Percentiles rank a stretch among this genome's conserved stretches.
These are phyloP conservation scores for Dissophora globulifera DNA, from an alignment of 192 early-diverging fungal species.

Conservation along the genomic window DNA sequence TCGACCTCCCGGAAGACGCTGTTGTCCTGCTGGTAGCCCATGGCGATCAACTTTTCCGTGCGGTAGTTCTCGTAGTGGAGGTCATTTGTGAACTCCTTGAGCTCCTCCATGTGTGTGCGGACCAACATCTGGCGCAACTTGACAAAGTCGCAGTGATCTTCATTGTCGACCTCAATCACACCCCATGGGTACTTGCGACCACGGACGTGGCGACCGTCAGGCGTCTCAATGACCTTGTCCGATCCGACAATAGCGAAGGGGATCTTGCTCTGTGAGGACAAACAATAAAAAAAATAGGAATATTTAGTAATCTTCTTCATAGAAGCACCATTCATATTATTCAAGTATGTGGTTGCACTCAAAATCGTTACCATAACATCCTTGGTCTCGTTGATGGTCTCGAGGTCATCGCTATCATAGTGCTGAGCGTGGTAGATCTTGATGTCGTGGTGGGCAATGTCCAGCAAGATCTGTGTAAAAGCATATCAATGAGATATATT, in stretches of 20 bases:
- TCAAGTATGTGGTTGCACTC: too few species aligned
- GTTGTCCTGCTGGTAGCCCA: constrained; percentile 86
- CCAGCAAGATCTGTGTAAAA: constrained; percentile 72
- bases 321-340: too few species aligned
- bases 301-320: too few species aligned
- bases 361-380: constrained; percentile 72
- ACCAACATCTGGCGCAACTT: constrained; percentile 93
- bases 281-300: neutral
- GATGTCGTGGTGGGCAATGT: constrained; percentile 86
- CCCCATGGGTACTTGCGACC: constrained; percentile 96
- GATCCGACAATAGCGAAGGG: constrained; percentile 97
- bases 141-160: constrained; percentile 97
- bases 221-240: constrained; percentile 84
- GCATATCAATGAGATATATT: too few species aligned
- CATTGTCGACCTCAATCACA: constrained; percentile 97
- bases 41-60: constrained; percentile 90
- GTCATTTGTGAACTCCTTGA: constrained; percentile 92
- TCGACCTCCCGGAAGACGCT: constrained; percentile 86
- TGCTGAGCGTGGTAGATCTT: constrained; percentile 87
- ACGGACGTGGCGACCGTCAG: constrained; percentile 86
- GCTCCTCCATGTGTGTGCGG: constrained; percentile 97
- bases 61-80: constrained; percentile 97
- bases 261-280: constrained; percentile 76
- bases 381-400: constrained; percentile 83
- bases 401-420: constrained; percentile 86